Percentiles rank a stretch among this genome's conserved stretches.
Evolutionary conservation across 352 stramenopile genomes (phyloP).

Genomic region (Globisporangium splendens): DNA sequence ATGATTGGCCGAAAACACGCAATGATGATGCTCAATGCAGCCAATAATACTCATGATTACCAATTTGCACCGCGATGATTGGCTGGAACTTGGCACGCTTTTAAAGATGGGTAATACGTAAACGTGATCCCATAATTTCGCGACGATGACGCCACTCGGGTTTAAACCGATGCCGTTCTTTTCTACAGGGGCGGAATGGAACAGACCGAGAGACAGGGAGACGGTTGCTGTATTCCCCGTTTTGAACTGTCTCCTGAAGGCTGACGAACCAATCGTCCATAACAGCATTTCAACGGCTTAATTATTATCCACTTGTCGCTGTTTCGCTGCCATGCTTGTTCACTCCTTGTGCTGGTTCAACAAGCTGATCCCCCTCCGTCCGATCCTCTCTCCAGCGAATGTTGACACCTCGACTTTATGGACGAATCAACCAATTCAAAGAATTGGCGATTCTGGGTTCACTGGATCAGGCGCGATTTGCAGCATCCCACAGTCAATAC

Average conservation of each 20-base stretch:
- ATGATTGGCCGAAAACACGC: not conserved
- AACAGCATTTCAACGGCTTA: too few species aligned
- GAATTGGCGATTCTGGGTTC: too few species aligned
- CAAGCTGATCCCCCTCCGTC: too few species aligned
- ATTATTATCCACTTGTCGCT: too few species aligned
- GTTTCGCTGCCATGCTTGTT: too few species aligned
- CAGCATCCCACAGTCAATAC: too few species aligned
- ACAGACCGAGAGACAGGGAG: not conserved
- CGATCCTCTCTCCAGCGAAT: too few species aligned
- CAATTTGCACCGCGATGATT: not conserved
- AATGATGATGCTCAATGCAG: not conserved
- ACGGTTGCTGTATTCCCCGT: not conserved
- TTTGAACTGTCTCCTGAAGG: not conserved
- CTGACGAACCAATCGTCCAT: too few species aligned
- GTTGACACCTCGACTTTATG: too few species aligned
- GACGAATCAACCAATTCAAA: too few species aligned
- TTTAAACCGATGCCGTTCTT: not conserved
- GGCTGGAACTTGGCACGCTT: not conserved
- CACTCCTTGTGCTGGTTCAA: too few species aligned
- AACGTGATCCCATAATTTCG: not conserved
- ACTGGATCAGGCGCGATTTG: too few species aligned
- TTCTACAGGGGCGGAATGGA: not conserved
- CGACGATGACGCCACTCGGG: not conserved
- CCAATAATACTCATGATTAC: not conserved
- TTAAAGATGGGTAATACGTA: not conserved